These are phyloP conservation scores for Ascoidea tarda DNA, from an alignment of 805 yeast genomes.

Conservation along the genomic window DNA sequence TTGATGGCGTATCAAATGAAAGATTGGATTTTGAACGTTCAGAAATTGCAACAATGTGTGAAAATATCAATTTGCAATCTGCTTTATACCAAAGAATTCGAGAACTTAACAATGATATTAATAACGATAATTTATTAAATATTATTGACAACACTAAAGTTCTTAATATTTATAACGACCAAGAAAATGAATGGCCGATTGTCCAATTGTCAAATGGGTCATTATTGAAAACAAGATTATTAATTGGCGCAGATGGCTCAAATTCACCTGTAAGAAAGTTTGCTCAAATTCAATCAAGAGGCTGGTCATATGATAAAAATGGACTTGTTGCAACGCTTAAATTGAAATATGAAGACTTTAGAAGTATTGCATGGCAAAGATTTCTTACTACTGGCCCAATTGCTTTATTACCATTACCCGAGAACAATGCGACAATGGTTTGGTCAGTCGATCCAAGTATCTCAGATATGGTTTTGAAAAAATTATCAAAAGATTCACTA, in stretches of 20 bases:
- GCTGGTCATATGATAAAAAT: conserved; percentile 80
- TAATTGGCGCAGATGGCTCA: conserved; percentile 93
- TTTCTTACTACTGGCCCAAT: conserved; percentile 86
- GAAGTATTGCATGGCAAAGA: conserved; percentile 82
- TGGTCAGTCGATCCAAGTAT: conserved; percentile 77
- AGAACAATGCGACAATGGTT: conserved; percentile 76
- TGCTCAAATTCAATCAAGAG: conserved; percentile 73
- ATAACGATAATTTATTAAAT: conserved; percentile 10
- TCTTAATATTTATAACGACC: conserved; percentile 26
- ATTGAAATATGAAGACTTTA: conserved; percentile 55
- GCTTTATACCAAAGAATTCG: conserved; percentile 43
- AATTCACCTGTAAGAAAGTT: conserved; percentile 83
- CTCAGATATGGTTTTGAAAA: conserved; percentile 45
- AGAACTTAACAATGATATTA: conserved; percentile 21
- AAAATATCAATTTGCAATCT: conserved; percentile 72
- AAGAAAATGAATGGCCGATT: conserved; percentile 55
- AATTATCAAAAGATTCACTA: conserved; percentile 48
- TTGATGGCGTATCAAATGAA: conserved; percentile 69
- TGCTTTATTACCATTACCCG: conserved; percentile 83
- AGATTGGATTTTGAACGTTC: conserved; percentile 58
- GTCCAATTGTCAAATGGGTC: conserved; percentile 57
- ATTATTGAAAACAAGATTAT: conserved; percentile 47
- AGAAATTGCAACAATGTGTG: conserved; percentile 74
- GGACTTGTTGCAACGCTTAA: conserved; percentile 90
- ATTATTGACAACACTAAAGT: conserved; percentile 59